Percentiles rank a stretch among this genome's conserved stretches.
phyloP scores from a whole-genome alignment of 2,329 filamentous ascomycete species.

The Dryadomyces quercivorus region DNA sequence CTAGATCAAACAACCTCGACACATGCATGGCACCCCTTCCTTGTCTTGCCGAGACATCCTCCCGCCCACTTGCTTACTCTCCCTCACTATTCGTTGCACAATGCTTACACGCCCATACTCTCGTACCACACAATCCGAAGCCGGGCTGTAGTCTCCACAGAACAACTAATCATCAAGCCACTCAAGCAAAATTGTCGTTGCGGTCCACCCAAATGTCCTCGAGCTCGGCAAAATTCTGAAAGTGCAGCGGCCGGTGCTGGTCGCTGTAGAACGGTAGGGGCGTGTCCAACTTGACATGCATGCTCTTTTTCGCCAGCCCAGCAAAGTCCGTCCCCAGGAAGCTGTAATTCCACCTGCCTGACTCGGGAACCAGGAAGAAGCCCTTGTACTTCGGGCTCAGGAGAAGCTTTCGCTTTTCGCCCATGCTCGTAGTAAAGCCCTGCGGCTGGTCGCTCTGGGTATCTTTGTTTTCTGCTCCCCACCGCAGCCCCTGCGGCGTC shows the following conservation, averaged over 20 bases:
- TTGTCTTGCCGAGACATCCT: no score
- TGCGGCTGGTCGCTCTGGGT: conserved; percentile 83
- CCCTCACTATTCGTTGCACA: no score
- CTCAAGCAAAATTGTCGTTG: conserved; percentile 81
- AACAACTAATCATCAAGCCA: not conserved
- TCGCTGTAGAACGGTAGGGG: conserved; percentile 85
- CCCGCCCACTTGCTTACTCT: no score
- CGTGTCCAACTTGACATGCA: conserved; percentile 89
- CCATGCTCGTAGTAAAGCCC: conserved; percentile 85
- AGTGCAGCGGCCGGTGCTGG: conserved; percentile 84
- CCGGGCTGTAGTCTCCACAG: no score
- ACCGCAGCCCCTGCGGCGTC: conserved; percentile 86
- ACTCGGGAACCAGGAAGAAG: conserved; percentile 91
- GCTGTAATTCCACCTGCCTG: conserved; percentile 89
- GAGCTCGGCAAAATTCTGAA: conserved; percentile 93
- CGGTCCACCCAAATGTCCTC: conserved; percentile 95
- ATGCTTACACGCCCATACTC: no score
- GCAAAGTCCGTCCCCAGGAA: conserved; percentile 91
- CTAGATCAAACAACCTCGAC: not conserved
- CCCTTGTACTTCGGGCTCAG: conserved; percentile 88
- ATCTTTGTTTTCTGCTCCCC: conserved; percentile 95
- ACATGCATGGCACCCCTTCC: no score
- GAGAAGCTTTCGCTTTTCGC: conserved; percentile 87
- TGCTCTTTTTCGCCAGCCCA: conserved; percentile 76
- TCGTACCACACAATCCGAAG: no score